Base-by-base conservation (phyloP, 345 rosid genomes). In the Populus tremula region DNA sequence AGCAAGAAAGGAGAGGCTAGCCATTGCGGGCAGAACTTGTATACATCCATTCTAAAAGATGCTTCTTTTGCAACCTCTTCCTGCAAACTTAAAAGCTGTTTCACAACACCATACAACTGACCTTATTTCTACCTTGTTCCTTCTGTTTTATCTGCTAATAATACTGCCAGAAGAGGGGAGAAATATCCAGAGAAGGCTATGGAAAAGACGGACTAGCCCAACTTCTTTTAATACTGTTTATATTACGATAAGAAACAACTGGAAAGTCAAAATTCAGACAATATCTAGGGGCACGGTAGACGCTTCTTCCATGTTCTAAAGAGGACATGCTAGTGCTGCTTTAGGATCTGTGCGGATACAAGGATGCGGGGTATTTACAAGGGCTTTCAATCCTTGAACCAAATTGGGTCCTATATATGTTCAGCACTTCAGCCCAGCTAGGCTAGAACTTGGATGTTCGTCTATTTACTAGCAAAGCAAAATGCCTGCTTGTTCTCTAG, bases 1-100 rank as follows among this genome's bases (percentile, higher is more conserved):
- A 20, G 29, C 18, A 64, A 27, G 27, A 4, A 29, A 65, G 13
- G 13, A 17, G 23, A 0, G n/a, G 14, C 76, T 61, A 49, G 65
- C 76, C 67, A 50, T 61, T 50, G 38, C 2, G 67, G 81, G 67
- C 76, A 78, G 36, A 78, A 65, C 67, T 66, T 65, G 71, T 35
- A 50, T 0, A 35, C 49, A 17, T 67, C 38, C 72, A 65, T 78
- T 36, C 21, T 16, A 8, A 77, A 20, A 27, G 5, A 29, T 8
- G 36, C 33, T 31, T 61, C 18, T 21, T 31, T 17, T 43, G 36
- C 56, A 25, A 27, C 27, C 27, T 21, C 17, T 54, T 12, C 38
- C 45, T 20, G 20, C 45, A 21, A 47, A 29, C 43, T 18, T 16
- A 11, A 70, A 29, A 70, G 36, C 27, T 27, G 6, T 45, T 47